Base-by-base conservation (phyloP, 2,329 filamentous ascomycete species). In the Beauveria sp. region DNA sequence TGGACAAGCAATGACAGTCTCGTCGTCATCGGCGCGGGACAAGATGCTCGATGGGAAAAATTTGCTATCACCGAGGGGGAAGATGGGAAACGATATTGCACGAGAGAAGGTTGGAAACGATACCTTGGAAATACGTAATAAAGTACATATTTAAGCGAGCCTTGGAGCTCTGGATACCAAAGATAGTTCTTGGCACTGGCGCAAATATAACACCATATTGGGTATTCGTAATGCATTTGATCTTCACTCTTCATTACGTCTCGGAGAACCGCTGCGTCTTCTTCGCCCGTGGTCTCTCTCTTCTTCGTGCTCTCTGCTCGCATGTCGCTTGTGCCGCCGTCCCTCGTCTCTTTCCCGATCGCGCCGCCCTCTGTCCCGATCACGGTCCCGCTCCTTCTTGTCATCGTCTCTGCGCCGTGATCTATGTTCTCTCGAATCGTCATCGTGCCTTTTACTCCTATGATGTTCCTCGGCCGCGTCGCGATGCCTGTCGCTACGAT, bases 41-140 rank as follows among this genome's bases (percentile, higher is more conserved):
- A 83, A 63, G 90, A 95, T 71, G 89, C 89, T 18, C 82, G 89
- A 56, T 97, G 93, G 91, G 92, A 97, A 77, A 92, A 89, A 64
- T 96, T 96, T 68, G 79, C 87, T 22, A 78, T 96, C 57, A 81
- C 81, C n/a, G 82, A 88, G 61, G 83, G 83, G 16, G 83, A 87
- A 24, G 86, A 89, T 64, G 89, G 90, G 10, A 85, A 83, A 66
- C 81, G 86, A 50, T 78, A 84, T 57, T 84, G 89, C 65, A 76
- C 85, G 34, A 81, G 89, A 65, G 88, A 93, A 69, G 90, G 89
- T 2, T 96, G 91, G 91, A 93, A 91, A 74, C 82, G 86, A 68
- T 95, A 93, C 76, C 75, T 93, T 58, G 77, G 77, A 7, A 76
- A 73, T 61, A 71, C 73, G 48, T 77, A 62, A 69, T 54, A 5